phyloP scores from a whole-genome alignment of 306 rosid genomes.

The Cicer cuneatum region DNA sequence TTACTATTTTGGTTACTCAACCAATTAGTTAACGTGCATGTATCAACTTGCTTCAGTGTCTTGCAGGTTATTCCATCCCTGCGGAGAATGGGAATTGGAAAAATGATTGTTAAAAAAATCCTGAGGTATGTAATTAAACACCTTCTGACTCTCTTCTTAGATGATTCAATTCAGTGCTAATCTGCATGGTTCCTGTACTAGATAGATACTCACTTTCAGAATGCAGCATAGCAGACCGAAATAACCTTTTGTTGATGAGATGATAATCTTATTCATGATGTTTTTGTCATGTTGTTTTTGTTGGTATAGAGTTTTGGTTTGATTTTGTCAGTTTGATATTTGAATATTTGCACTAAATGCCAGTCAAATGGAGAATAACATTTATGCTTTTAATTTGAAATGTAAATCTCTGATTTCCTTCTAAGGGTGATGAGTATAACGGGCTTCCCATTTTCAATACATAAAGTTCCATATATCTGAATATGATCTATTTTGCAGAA shows the following conservation, averaged over 20 bases:
- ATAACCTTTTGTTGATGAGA: not conserved
- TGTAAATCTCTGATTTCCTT: not conserved
- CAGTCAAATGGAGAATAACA: not conserved
- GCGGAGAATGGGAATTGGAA: slow-evolving; percentile 81
- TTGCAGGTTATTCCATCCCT: slow-evolving; percentile 79
- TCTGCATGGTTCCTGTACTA: slow-evolving; percentile 10
- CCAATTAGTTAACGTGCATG: slow-evolving; percentile 36
- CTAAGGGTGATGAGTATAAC: not conserved
- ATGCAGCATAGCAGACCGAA: not conserved
- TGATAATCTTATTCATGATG: not conserved
- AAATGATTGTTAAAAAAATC: slow-evolving; percentile 68
- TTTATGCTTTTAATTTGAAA: not conserved
- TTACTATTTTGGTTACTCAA: slow-evolving; percentile 9
- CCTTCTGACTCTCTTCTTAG: not conserved
- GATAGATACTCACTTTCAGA: not conserved
- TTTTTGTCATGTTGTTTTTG: slow-evolving; percentile 5
- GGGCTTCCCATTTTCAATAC: slow-evolving; percentile 18
- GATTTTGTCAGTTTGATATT: not conserved
- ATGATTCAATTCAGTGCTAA: slow-evolving; percentile 37
- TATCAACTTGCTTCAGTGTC: slow-evolving; percentile 49
- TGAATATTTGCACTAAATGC: not conserved
- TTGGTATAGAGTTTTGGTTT: slow-evolving; percentile 23
- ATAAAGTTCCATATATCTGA: slow-evolving; percentile 3
- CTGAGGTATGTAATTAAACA: slow-evolving; percentile 53
- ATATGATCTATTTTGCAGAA: slow-evolving; percentile 52